Evolutionary conservation across 1,284 basidiomycete species (phyloP), one percentile per base, ranked within the genome.

Genomic region (Butyriboletus regius): DNA sequence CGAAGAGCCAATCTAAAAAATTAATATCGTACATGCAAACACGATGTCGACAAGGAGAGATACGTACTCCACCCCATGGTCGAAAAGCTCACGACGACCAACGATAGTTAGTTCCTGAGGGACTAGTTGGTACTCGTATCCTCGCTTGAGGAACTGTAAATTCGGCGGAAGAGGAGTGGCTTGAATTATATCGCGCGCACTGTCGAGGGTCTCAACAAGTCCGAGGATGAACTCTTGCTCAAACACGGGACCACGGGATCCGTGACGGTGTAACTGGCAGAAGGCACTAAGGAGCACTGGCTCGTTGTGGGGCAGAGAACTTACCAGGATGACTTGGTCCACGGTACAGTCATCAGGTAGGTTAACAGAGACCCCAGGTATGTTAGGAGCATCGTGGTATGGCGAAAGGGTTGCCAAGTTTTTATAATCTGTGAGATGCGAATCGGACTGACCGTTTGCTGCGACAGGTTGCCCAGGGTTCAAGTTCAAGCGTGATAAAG

Each of bases 311-410:
- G 28, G 9, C 5, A 33, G 10, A 39, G 13, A 29, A 44, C 70
- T 49, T 54, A 72, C 70, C 60, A 72, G 53, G 61, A 74, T 63
- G 54, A 75, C 71, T 57, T 73, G 72, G 32, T 72, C 66, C 33
- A 77, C 71, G 42, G 56, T 62, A 57, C 73, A 75, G 55, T 74
- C 73, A n/a, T 53, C 62, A 10, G 75, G 72, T 12, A 76, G 64
- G 28, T 60, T 56, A 43, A 52, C 60, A 42, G 61, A 60, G 31
- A 73, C 54, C 5, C 69, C 69, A n/a, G 52, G 46, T 14, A 64
- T 60, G 13, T 61, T 51, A 7, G 74, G 70, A 0, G 66, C 67
- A 49, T 66, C 63, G 46, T 59, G 60, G 54, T 72, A 75, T 18
- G 73, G 72, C 34, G 64, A 67, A 54, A 70, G 60, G 54, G 69